Evolutionary conservation across 306 rosid species (phyloP), one percentile per base, ranked within the genome.

Genomic region (Sechiopsis laciniata): DNA sequence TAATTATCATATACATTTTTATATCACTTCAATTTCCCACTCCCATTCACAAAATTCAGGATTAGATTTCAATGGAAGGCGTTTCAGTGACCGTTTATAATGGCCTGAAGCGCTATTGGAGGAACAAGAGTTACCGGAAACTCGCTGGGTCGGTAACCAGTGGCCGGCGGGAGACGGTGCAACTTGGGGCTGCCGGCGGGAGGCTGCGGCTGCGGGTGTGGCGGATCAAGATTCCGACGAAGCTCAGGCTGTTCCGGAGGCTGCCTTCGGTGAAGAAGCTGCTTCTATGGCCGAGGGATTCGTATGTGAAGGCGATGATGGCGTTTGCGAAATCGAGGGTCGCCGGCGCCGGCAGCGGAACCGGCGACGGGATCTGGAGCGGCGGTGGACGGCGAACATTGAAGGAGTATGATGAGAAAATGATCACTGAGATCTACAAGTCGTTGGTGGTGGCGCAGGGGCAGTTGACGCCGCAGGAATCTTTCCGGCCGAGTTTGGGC

Each of bases 381-480:
- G 79, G 73, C 9, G 74, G 81, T 46, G 76, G 78, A 3, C 78
- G 78, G 74, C 52, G 45, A 16, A 80, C 87, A 14, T 14, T 74
- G 1, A 90, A 90, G 87, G 98, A 93, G 84, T 93, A 93, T 40
- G 96, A 93, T 67, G 86, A 85, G 37, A 87, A 82, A 81, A 83
- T 93, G 86, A 77, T 90, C 42, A 48, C 85, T 14, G 84, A 86
- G 81, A 85, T 90, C 79, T 90, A 88, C 74, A 88, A 81, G 63
- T 79, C 94, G 2, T 35, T 90, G 58, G 29, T 87, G 71, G 68
- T 80, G 67, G 75, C 82, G n/a, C 90, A 84, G 73, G 84, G 83
- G 11, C 86, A 71, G 22, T 55, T 86, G 76, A 61, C 75, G 71
- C 79, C 83, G 29, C 72, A 65, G 21, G 85, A 82, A 9, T 52